These are phyloP conservation scores for Coemansia nantahalensis DNA, from an alignment of 192 early-diverging fungal species.

Conservation along the genomic window DNA sequence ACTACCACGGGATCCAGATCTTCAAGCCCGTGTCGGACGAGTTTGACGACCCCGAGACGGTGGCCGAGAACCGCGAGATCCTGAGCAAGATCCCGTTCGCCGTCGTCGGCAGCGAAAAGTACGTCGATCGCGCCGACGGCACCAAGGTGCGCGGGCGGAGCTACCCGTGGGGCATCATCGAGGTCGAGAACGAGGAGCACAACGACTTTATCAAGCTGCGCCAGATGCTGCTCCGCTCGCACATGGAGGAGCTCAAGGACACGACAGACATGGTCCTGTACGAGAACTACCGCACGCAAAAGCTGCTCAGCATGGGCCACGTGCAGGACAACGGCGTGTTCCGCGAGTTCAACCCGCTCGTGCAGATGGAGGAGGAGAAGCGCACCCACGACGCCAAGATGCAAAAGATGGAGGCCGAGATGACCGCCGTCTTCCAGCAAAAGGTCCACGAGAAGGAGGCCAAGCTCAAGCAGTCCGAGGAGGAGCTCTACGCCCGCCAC, in stretches of 20 bases:
- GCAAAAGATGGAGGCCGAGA: constrained; percentile 98
- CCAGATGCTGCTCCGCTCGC: constrained; percentile 88
- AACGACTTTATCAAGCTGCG: constrained; percentile 96
- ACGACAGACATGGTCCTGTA: constrained; percentile 88
- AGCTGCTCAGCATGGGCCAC: constrained; percentile 82
- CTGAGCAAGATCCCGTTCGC: constrained; percentile 95
- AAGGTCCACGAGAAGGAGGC: constrained; percentile 99
- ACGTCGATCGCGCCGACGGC: constrained; percentile 77
- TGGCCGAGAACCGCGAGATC: constrained; percentile 81
- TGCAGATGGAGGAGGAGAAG: constrained; percentile 90
- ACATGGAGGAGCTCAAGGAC: constrained; percentile 98
- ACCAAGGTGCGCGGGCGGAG: constrained; percentile 83
- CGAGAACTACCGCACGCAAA: constrained; percentile 94
- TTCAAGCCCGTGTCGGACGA: constrained; percentile 82
- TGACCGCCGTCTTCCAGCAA: constrained; percentile 98
- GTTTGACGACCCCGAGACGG: constrained; percentile 78
- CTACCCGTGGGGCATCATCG: constrained; percentile 94
- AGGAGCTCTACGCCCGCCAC: constrained; percentile 94
- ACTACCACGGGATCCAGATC: constrained; percentile 81
- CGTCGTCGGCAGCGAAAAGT: constrained; percentile 87
- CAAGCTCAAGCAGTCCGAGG: constrained; percentile 96
- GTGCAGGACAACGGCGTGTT: constrained; percentile 78
- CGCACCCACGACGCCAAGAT: constrained; percentile 91
- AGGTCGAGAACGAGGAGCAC: constrained; percentile 96
- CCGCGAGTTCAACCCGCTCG: constrained; percentile 72